Conservation (phyloP, 371 early-diverging fungal genomes). For the Mortierella sp. region DNA sequence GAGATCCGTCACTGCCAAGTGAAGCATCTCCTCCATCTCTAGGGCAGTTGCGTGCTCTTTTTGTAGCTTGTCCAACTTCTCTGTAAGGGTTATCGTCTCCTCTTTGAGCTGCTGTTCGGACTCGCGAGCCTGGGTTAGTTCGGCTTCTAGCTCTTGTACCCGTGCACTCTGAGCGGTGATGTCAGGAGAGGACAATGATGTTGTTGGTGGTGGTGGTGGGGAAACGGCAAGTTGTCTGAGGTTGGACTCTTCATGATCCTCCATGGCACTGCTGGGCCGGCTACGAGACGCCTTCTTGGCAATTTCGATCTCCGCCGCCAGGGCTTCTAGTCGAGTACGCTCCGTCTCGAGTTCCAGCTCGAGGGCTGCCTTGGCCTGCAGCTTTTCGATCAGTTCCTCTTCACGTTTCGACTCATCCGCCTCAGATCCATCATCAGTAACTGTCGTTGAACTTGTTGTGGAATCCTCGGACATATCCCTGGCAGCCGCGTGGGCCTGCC, state of each 20-base stretch:
- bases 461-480: neutral
- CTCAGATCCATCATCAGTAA: slow-evolving; percentile 12
- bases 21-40: slow-evolving; percentile 52
- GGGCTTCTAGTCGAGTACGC: slow-evolving; percentile 14
- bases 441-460: neutral
- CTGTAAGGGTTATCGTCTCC: slow-evolving; percentile 17
- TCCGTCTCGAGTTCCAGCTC: slow-evolving; percentile 39
- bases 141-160: slow-evolving; percentile 12
- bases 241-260: slow-evolving; percentile 5
- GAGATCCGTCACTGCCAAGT: slow-evolving; percentile 32
- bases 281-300: slow-evolving; percentile 8
- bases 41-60: slow-evolving; percentile 8
- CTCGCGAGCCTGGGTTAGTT: slow-evolving; percentile 21
- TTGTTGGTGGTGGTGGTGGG: no score
- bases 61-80: slow-evolving; percentile 32
- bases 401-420: slow-evolving; percentile 18
- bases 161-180: neutral
- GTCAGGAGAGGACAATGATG: neutral
- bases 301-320: slow-evolving; percentile 11
- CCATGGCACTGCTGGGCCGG: slow-evolving; percentile 16
- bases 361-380: slow-evolving; percentile 46
- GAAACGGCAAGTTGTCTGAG: slow-evolving; percentile 21
- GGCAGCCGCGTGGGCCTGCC: slow-evolving; percentile 16
- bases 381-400: slow-evolving; percentile 19
- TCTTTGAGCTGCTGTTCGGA: slow-evolving; percentile 26